These are phyloP conservation scores for Hypoxylon intermedium DNA, from an alignment of 495 filamentous ascomycete species.

Conservation along the genomic window DNA sequence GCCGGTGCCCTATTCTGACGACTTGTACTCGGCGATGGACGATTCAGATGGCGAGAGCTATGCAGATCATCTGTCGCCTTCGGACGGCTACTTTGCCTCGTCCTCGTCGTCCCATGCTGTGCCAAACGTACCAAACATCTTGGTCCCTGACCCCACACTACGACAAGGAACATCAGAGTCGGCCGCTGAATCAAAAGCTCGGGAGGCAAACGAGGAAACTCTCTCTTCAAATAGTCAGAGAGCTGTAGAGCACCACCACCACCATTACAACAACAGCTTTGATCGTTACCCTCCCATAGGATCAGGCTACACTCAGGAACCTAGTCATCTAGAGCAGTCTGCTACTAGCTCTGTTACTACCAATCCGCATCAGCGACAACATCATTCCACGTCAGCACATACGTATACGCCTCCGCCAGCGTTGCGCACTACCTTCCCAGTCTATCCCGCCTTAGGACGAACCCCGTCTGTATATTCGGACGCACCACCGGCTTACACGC, in stretches of 20 bases:
- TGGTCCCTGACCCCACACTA: constrained; percentile 51
- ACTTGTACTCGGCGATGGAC: constrained; percentile 51
- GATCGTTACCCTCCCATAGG: constrained; percentile 9
- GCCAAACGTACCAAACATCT: constrained; percentile 51
- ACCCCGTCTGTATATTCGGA: constrained; percentile 47
- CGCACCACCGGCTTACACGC: constrained; percentile 56
- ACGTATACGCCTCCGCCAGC: constrained; percentile 41
- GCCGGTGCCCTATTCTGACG: constrained; percentile 54
- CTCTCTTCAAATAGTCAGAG: constrained; percentile 16
- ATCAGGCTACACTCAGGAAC: constrained; percentile 29
- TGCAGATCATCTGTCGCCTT: constrained; percentile 48
- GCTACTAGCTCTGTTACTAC: constrained; percentile 19
- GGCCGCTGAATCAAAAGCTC: constrained; percentile 49
- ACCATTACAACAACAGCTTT: neutral
- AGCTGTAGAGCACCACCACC: constrained; percentile 1
- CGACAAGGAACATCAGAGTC: constrained; percentile 35
- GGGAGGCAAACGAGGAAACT: constrained; percentile 48
- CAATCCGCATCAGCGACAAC: constrained; percentile 12
- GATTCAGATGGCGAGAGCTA: constrained; percentile 46
- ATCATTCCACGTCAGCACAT: constrained; percentile 22
- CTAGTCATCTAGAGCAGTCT: constrained; percentile 16
- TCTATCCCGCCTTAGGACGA: constrained; percentile 12
- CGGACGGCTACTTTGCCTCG: constrained; percentile 53
- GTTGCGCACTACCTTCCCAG: constrained; percentile 9
- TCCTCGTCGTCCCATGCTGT: constrained; percentile 44